phyloP scores from a whole-genome alignment of 106 monocot species.

The Phalaenopsis aphrodite region DNA sequence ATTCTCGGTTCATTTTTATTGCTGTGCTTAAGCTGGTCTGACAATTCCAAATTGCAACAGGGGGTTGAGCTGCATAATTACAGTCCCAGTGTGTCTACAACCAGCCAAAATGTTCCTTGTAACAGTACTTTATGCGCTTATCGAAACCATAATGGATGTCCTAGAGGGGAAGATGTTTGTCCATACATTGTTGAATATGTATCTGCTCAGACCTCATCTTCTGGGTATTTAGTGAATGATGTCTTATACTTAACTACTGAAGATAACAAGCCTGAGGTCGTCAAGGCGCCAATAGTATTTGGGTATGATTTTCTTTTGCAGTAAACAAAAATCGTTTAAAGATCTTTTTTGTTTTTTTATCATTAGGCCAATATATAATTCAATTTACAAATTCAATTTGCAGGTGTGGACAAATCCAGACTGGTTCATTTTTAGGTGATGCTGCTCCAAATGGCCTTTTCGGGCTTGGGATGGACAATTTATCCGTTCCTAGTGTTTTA shows the following conservation, averaged over 20 bases:
- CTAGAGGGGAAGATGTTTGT: conserved; percentile 29
- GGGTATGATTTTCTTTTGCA: conserved; percentile 40
- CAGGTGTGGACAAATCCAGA: conserved; percentile 89
- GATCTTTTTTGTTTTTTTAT: background rate
- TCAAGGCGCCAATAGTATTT: conserved; percentile 55
- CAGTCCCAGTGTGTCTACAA: conserved; percentile 50
- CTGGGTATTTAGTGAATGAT: conserved; percentile 78
- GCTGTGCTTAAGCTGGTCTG: background rate
- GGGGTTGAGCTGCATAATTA: conserved; percentile 53
- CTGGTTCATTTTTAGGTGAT: conserved; percentile 76
- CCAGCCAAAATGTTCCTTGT: conserved; percentile 68
- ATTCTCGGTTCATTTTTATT: background rate
- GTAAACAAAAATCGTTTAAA: background rate
- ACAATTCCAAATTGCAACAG: conserved; percentile 25
- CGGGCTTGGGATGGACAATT: conserved; percentile 77
- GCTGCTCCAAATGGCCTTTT: conserved; percentile 93
- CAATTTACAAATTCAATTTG: conserved; percentile 10
- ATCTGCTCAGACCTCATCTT: conserved; percentile 72
- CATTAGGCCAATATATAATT: background rate
- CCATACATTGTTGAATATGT: conserved; percentile 70
- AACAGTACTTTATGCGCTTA: conserved; percentile 52
- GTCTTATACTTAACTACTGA: conserved; percentile 70
- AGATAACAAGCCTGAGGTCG: conserved; percentile 28
- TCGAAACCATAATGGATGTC: conserved; percentile 35
- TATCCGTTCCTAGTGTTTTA: conserved; percentile 87